Conservation (phyloP, 164 flowering plant species). For the Vitis vinifera region ASM3070453v1 NC_081811.1:26159501-26160000, state of each 20-base stretch:
- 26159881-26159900: too few species aligned
- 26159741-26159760: conserved; percentile 8
- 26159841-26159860: not conserved
- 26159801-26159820: conserved; percentile 1
- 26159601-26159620: not conserved
- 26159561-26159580: conserved; percentile 8
- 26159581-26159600: not conserved
- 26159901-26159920: not conserved
- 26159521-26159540: conserved; percentile 8
- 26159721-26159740: conserved; percentile 4
- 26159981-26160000: not conserved
- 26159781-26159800: conserved; percentile 11
- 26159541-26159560: conserved; percentile 18
- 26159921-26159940: not conserved
- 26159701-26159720: not conserved
- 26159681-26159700: not conserved
- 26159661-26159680: not conserved
- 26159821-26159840: conserved; percentile 16
- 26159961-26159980: not conserved
- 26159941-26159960: not conserved
- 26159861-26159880: too few species aligned
- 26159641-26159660: not conserved
- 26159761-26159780: not conserved
- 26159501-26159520: not conserved
- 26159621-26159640: too few species aligned